Percentiles rank a stretch among this genome's conserved stretches.
Evolutionary conservation across 1,284 basidiomycete genomes (phyloP).

Genomic region (Ustilago esculenta): DNA sequence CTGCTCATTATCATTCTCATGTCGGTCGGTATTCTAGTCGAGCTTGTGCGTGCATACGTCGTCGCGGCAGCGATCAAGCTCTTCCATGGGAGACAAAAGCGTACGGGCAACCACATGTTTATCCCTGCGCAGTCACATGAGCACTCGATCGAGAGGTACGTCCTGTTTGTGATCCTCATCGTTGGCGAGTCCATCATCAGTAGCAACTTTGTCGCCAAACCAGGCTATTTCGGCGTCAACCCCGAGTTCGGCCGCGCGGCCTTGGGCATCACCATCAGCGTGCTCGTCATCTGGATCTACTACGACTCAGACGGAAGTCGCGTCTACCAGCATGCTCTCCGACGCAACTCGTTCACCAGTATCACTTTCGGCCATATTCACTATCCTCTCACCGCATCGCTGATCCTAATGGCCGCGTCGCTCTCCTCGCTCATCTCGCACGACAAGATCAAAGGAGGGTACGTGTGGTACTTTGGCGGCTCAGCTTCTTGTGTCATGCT

Average conservation of each 20-base stretch:
- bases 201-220: constrained; percentile 33
- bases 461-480: constrained; percentile 61
- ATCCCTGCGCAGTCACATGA: constrained; percentile 59
- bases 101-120: constrained; percentile 45
- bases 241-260: constrained; percentile 53
- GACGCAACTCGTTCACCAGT: constrained; percentile 59
- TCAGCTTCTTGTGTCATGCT: constrained; percentile 39
- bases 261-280: constrained; percentile 56
- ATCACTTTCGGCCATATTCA: constrained; percentile 63
- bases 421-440: constrained; percentile 44
- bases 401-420: constrained; percentile 55
- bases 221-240: constrained; percentile 39
- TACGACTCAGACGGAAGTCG: constrained; percentile 58
- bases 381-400: constrained; percentile 60
- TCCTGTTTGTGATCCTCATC: constrained; percentile 61
- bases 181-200: constrained; percentile 59
- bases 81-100: constrained; percentile 46
- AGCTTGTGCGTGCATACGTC: constrained; percentile 48
- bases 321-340: constrained; percentile 64
- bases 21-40: constrained; percentile 50
- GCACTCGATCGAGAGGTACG: constrained; percentile 56
- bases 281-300: constrained; percentile 63
- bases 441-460: constrained; percentile 30
- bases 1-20: constrained; percentile 43
- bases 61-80: constrained; percentile 43